phyloP scores from a whole-genome alignment of 345 rosid genomes.

The Ailanthus altissimus region DNA sequence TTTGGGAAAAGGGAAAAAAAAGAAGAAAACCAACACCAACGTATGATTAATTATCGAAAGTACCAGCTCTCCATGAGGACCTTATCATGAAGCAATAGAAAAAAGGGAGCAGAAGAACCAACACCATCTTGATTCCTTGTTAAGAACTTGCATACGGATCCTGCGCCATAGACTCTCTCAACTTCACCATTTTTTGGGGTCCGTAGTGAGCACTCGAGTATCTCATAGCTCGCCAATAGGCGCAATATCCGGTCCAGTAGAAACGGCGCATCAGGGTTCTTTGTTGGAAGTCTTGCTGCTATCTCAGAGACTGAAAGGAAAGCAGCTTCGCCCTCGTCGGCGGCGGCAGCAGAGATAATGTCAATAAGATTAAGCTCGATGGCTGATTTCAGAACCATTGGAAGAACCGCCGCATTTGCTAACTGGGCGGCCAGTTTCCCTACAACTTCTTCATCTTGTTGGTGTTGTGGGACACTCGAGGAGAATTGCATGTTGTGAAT shows the following conservation, averaged over 20 bases:
- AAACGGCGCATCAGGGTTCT: conserved; percentile 42
- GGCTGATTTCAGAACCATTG: conserved; percentile 48
- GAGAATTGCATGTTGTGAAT: no score
- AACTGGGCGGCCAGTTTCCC: background rate
- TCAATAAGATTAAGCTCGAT: conserved; percentile 49
- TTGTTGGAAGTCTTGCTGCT: conserved; percentile 37
- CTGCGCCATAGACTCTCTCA: conserved; percentile 40
- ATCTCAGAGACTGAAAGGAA: conserved; percentile 46
- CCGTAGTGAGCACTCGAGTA: conserved; percentile 29
- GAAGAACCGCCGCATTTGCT: background rate
- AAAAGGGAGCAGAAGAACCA: conserved; percentile 44
- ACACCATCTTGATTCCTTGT: conserved; percentile 28
- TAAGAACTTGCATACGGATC: conserved; percentile 50
- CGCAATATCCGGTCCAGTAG: conserved; percentile 53
- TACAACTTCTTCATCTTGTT: background rate
- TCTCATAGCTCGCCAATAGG: conserved; percentile 46
- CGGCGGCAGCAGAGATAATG: conserved; percentile 35
- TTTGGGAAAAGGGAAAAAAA: no score
- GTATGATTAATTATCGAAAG: no score
- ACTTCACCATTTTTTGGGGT: conserved; percentile 19
- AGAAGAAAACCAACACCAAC: no score
- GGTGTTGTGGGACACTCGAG: no score
- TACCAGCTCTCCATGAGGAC: conserved; percentile 51
- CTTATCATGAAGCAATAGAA: conserved; percentile 39
- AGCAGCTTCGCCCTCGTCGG: conserved; percentile 12